Evolutionary conservation across 2,329 filamentous ascomycete genomes (phyloP).

Genomic region (Talaromyces sp.): DNA sequence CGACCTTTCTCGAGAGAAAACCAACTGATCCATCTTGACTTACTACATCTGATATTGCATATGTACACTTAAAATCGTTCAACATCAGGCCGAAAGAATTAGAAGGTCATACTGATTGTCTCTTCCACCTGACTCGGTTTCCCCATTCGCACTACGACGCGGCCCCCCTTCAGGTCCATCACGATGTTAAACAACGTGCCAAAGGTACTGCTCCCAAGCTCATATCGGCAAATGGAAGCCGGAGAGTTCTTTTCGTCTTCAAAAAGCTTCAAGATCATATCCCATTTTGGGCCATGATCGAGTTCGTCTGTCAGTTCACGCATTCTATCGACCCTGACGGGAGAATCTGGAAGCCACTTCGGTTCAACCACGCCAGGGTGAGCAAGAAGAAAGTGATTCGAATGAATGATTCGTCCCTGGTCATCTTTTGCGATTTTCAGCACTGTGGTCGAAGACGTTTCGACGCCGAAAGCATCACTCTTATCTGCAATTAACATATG

Average conservation of each 20-base stretch:
- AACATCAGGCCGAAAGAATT: background rate
- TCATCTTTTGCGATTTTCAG: background rate
- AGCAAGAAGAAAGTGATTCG: conserved; percentile 4
- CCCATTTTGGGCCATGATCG: background rate
- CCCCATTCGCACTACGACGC: conserved; percentile 4
- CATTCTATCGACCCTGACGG: background rate
- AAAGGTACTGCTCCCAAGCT: background rate
- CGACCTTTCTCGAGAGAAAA: background rate
- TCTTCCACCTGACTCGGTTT: conserved; percentile 2
- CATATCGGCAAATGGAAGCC: background rate
- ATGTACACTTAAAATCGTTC: background rate
- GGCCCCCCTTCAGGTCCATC: background rate
- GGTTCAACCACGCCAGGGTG: background rate
- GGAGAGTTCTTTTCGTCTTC: conserved; percentile 10
- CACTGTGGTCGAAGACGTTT: conserved; percentile 29
- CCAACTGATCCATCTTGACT: background rate
- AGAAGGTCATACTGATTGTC: background rate
- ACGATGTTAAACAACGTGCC: conserved; percentile 13
- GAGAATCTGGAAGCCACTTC: conserved; percentile 6
- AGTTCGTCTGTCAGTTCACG: background rate
- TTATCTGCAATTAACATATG: conserved; percentile 52
- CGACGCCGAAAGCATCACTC: conserved; percentile 43
- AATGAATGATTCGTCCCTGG: background rate
- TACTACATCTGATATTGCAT: background rate
- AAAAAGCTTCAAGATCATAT: background rate